phyloP scores from a whole-genome alignment of 2,329 filamentous ascomycete species.

The Fusarium xylarioides region DNA sequence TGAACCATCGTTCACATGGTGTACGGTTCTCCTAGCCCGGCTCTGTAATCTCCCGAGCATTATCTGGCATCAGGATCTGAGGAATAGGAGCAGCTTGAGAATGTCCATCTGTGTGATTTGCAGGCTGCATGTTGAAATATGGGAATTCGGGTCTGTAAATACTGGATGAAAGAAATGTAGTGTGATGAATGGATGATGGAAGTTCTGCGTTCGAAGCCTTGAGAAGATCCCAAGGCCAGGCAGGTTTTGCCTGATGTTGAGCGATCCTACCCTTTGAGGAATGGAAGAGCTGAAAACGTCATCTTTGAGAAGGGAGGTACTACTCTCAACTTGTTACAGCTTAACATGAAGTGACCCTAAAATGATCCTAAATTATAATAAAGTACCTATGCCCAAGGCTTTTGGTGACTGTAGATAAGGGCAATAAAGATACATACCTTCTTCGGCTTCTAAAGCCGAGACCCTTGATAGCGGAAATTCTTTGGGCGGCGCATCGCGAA shows the following conservation, averaged over 20 bases:
- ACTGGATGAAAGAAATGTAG: background rate
- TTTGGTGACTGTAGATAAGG: background rate
- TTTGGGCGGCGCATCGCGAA: background rate
- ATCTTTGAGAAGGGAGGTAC: background rate
- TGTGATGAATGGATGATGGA: background rate
- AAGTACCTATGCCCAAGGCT: background rate
- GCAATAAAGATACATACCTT: background rate
- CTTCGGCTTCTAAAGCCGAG: slow-evolving; percentile 8
- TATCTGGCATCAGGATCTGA: background rate
- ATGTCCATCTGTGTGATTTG: background rate
- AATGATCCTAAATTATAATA: background rate
- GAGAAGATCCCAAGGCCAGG: background rate
- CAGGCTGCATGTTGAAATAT: background rate
- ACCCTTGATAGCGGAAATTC: background rate
- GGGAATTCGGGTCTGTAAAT: no score
- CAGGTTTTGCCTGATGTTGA: background rate
- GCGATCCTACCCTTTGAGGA: background rate
- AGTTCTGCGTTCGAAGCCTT: background rate
- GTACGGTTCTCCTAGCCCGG: background rate
- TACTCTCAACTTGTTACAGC: background rate
- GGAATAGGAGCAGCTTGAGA: background rate
- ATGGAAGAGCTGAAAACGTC: background rate
- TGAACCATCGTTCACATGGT: background rate
- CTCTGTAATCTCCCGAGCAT: background rate
- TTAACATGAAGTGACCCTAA: background rate